Conservation (phyloP, 129 eudicot species). For the Glebionis coronaria region DNA sequence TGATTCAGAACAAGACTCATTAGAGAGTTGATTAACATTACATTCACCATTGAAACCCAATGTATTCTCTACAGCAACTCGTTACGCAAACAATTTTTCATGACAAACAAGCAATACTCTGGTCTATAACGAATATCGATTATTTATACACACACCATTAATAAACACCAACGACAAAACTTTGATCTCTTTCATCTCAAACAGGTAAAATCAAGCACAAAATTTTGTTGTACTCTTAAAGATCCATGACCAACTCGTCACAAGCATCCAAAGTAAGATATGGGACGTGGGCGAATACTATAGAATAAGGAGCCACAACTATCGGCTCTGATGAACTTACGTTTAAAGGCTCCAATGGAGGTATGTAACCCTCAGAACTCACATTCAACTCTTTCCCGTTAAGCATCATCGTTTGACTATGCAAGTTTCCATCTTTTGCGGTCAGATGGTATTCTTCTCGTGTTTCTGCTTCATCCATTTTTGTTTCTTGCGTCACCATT, state of each 20-base stretch:
- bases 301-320: constrained; percentile 52
- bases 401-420: constrained; percentile 67
- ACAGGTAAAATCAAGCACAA: neutral
- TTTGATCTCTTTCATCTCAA: neutral
- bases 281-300: constrained; percentile 64
- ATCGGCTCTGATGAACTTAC: constrained; percentile 52
- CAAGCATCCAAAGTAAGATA: constrained; percentile 56
- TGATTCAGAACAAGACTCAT: no score
- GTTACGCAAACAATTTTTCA: neutral
- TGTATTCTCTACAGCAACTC: neutral
- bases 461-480: constrained; percentile 9
- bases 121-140: neutral
- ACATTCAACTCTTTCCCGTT: constrained; percentile 52
- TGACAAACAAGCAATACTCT: neutral
- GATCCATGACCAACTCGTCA: constrained; percentile 16
- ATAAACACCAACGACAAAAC: neutral
- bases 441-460: constrained; percentile 83
- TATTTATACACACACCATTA: neutral
- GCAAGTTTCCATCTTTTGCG: constrained; percentile 63
- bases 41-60: neutral
- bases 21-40: no score
- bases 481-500: constrained; percentile 22
- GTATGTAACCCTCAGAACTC: constrained; percentile 45
- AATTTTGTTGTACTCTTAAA: neutral
- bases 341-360: constrained; percentile 40